Evolutionary conservation across 2,329 filamentous ascomycete species (phyloP).

Genomic region (Aspergillus japonicus): DNA sequence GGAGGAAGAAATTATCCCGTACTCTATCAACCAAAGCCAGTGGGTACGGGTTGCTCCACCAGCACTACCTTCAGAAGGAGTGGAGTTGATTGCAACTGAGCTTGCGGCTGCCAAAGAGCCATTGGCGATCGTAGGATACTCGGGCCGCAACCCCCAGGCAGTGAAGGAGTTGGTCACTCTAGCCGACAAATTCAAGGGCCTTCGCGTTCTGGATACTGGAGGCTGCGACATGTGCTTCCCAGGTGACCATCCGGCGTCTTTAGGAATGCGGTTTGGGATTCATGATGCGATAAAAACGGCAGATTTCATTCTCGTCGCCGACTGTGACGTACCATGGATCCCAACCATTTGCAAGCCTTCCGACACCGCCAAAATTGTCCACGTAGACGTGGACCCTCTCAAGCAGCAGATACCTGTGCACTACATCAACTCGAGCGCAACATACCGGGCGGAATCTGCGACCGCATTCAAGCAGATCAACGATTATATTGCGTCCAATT

Average conservation of each 20-base stretch:
- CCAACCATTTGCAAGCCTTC: slow-evolving; percentile 68
- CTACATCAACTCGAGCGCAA: slow-evolving; percentile 64
- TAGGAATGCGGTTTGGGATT: slow-evolving; percentile 71
- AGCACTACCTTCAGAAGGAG: slow-evolving; percentile 53
- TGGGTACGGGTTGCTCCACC: slow-evolving; percentile 72
- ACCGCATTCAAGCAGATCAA: slow-evolving; percentile 69
- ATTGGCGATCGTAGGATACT: slow-evolving; percentile 52
- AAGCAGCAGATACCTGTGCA: slow-evolving; percentile 73
- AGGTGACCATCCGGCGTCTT: slow-evolving; percentile 53
- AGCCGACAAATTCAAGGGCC: slow-evolving; percentile 48
- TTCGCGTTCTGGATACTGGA: slow-evolving; percentile 54
- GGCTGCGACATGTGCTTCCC: slow-evolving; percentile 55
- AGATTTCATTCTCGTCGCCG: slow-evolving; percentile 79
- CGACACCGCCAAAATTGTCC: slow-evolving; percentile 58
- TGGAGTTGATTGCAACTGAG: slow-evolving; percentile 45
- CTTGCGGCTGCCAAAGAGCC: slow-evolving; percentile 50
- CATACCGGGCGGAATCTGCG: slow-evolving; percentile 66
- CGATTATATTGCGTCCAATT: slow-evolving; percentile 55
- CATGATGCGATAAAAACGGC: slow-evolving; percentile 72
- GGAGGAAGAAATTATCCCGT: slow-evolving; percentile 78
- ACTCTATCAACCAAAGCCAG: slow-evolving; percentile 63
- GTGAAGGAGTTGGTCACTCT: slow-evolving; percentile 48
- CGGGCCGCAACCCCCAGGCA: slow-evolving; percentile 46
- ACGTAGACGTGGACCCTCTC: slow-evolving; percentile 66
- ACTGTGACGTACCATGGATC: slow-evolving; percentile 94